Evolutionary conservation across 2,329 filamentous ascomycete genomes (phyloP), one percentile per base, ranked within the genome.

Genomic region (Penicillium sp.): DNA sequence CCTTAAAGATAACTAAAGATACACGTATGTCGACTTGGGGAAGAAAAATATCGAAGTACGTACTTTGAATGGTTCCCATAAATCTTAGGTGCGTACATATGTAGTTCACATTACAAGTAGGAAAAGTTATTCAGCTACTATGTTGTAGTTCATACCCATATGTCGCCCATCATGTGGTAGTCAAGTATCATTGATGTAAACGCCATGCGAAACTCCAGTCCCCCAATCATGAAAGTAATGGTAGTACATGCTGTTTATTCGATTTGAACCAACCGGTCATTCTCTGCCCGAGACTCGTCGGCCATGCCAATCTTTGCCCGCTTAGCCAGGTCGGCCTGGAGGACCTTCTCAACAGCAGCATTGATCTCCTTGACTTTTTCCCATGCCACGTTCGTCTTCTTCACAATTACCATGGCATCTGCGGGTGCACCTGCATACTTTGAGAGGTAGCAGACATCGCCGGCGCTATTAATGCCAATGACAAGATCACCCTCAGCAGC

Each of bases 361-460:
- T 89, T 88, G 62, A 97, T 81, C 64, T 90, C 86, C 77, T 90
- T 91, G 21, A 90, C 90, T 75, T 92, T 95, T 57, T 82, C 80
- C 70, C 93, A 72, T 12, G 92, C 91, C 55, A 87, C 75, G 52
- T 82, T 86, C 2, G 88, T 86, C 74, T 90, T 96, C 64, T 86
- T 84, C 62, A 99, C 78, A 62, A 97, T 76, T 34, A 83, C 79
- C 57, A 92, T 78, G 2, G 92, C 91, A 70, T 97, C 90, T 13
- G 96, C 83, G 0, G 91, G 83, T 21, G 84, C 82, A 27, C 94
- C 94, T 25, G 93, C 92, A 55, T 94, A 84, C 77, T 99, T 99
- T 31, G 91, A 87, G 57, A 97, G 84, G 73, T 95, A 90, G 66
- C 91, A 96, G 39, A 97, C 84, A 77, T 97, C 92, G 25, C 92